Conservation (phyloP, 805 yeast genomes). For the Alloascoidea africana region DNA sequence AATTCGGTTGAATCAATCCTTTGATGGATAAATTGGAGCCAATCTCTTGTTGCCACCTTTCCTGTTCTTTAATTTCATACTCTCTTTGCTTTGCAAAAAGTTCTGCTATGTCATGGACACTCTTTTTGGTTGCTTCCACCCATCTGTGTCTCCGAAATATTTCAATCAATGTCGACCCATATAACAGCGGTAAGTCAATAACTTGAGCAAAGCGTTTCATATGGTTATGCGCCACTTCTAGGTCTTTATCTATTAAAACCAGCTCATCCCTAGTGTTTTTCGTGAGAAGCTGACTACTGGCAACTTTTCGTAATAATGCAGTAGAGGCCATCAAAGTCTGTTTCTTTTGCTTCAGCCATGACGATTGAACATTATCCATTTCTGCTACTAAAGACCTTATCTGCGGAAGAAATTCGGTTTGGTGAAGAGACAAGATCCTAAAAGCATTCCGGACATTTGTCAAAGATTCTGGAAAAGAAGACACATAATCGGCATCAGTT, state of each 20-base stretch:
- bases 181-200: neutral
- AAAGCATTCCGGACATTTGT: neutral
- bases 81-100: neutral
- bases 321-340: neutral
- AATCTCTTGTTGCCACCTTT: neutral
- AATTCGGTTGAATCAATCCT: neutral
- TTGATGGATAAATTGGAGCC: neutral
- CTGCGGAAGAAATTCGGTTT: neutral
- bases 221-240: slow-evolving; percentile 1
- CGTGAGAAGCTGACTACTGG: neutral
- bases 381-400: neutral
- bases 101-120: neutral
- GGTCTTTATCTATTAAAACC: neutral
- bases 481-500: neutral
- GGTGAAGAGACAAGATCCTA: neutral
- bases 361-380: neutral
- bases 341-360: neutral
- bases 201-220: neutral
- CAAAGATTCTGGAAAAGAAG: neutral
- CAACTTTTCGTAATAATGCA: neutral
- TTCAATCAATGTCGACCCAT: neutral
- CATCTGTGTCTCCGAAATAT: neutral
- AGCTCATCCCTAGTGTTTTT: neutral
- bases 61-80: neutral
- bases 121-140: neutral